These are phyloP conservation scores for Plasmodium berghei DNA, from an alignment of 169 alveolate genomes.

Conservation along the genomic window DNA sequence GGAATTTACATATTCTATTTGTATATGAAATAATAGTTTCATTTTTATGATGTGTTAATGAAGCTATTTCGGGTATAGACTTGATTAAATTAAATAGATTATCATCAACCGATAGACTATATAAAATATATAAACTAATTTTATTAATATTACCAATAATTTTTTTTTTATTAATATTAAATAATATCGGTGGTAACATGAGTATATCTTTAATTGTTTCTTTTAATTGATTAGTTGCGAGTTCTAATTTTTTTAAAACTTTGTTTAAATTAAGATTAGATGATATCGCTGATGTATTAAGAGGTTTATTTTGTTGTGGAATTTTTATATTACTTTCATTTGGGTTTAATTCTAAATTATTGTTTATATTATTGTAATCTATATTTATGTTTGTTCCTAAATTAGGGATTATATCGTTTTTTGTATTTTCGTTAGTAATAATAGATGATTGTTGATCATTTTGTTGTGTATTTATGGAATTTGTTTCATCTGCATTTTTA, in stretches of 20 bases:
- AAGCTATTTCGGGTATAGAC: slow-evolving; percentile 71
- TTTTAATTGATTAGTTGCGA: slow-evolving; percentile 65
- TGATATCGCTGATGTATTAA: neutral
- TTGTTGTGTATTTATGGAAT: slow-evolving; percentile 6
- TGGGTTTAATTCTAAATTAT: slow-evolving; percentile 12
- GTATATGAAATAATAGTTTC: slow-evolving; percentile 67
- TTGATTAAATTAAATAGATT: slow-evolving; percentile 69
- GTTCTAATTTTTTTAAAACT: slow-evolving; percentile 66
- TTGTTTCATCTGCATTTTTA: slow-evolving; percentile 34
- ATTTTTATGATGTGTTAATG: slow-evolving; percentile 54
- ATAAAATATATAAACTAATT: slow-evolving; percentile 57
- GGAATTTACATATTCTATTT: slow-evolving; percentile 60
- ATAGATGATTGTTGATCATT: slow-evolving; percentile 11
- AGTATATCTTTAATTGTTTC: slow-evolving; percentile 71
- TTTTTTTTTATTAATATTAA: slow-evolving; percentile 65
- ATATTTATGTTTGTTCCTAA: slow-evolving; percentile 10
- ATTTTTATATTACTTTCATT: neutral
- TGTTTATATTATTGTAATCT: neutral
- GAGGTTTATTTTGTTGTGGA: neutral
- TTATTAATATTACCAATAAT: slow-evolving; percentile 27
- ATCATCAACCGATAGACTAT: slow-evolving; percentile 74
- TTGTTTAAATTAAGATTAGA: slow-evolving; percentile 42
- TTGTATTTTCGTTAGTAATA: neutral
- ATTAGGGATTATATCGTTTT: neutral
- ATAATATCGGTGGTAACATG: slow-evolving; percentile 65